phyloP scores from a whole-genome alignment of 768 basidiomycete species.

The Butyriboletus loyo region DNA sequence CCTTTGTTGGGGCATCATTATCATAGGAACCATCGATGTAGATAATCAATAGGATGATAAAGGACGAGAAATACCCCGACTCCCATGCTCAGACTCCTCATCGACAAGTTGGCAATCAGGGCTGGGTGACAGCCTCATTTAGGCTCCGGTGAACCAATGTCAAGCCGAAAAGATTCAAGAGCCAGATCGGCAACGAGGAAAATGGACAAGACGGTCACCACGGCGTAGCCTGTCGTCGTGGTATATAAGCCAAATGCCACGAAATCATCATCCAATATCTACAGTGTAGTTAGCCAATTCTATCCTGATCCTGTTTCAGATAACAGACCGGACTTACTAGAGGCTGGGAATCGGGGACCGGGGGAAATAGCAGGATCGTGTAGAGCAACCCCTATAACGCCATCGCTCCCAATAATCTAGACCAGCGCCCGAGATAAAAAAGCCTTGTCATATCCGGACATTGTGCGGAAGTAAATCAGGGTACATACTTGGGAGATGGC shows the following conservation, averaged over 20 bases:
- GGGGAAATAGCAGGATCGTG: constrained; percentile 37
- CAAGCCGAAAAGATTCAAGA: constrained; percentile 35
- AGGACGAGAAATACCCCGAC: neutral
- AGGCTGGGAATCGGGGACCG: constrained; percentile 16
- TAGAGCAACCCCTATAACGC: constrained; percentile 34
- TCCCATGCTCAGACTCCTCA: neutral
- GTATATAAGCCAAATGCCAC: neutral
- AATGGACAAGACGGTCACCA: constrained; percentile 32
- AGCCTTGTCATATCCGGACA: constrained; percentile 31
- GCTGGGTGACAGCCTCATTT: neutral
- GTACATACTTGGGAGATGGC: constrained; percentile 34
- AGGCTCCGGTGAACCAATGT: constrained; percentile 35
- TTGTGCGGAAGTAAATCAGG: constrained; percentile 38
- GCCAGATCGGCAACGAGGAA: constrained; percentile 29
- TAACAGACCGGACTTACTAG: constrained; percentile 22
- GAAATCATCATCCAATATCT: too few species aligned
- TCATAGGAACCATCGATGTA: constrained; percentile 50
- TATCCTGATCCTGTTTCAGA: too few species aligned
- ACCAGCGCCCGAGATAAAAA: constrained; percentile 33
- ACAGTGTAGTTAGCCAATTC: too few species aligned
- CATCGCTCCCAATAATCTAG: constrained; percentile 28
- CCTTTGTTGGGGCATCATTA: constrained; percentile 85
- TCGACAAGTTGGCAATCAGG: neutral
- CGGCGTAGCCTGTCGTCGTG: constrained; percentile 14
- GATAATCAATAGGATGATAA: neutral